Conservation (phyloP, 768 basidiomycete species). For the Leccinum sublutescens region DNA sequence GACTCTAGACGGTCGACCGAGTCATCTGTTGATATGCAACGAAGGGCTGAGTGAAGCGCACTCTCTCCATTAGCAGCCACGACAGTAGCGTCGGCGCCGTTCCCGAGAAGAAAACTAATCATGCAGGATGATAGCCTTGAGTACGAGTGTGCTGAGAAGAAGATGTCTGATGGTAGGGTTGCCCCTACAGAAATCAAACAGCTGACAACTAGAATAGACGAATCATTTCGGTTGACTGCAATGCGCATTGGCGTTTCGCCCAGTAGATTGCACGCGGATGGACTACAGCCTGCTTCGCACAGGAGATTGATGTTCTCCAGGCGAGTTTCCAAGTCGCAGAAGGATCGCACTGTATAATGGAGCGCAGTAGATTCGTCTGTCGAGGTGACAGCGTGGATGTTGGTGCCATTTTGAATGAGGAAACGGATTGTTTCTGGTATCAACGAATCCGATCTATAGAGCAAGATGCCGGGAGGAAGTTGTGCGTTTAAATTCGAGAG, state of each 20-base stretch:
- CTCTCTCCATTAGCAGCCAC: neutral
- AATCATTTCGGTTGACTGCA: neutral
- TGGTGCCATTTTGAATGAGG: no score
- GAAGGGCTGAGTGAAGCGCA: neutral
- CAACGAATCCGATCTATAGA: no score
- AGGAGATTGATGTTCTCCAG: neutral
- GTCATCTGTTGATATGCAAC: neutral
- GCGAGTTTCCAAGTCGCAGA: neutral
- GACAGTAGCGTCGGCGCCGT: neutral
- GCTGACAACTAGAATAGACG: no score
- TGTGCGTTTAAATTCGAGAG: neutral
- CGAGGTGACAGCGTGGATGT: no score
- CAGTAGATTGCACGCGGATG: neutral
- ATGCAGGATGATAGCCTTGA: neutral
- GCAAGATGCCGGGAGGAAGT: no score
- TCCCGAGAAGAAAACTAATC: neutral
- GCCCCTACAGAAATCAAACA: no score
- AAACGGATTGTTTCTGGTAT: no score
- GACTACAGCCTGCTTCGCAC: neutral
- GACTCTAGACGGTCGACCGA: neutral
- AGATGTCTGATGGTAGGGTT: no score
- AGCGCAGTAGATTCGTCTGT: neutral
- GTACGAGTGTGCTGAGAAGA: no score
- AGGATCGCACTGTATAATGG: neutral
- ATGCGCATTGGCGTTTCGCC: neutral